Conservation (phyloP, 208 protist genomes). For the Naegleria lovaniensis region DNA sequence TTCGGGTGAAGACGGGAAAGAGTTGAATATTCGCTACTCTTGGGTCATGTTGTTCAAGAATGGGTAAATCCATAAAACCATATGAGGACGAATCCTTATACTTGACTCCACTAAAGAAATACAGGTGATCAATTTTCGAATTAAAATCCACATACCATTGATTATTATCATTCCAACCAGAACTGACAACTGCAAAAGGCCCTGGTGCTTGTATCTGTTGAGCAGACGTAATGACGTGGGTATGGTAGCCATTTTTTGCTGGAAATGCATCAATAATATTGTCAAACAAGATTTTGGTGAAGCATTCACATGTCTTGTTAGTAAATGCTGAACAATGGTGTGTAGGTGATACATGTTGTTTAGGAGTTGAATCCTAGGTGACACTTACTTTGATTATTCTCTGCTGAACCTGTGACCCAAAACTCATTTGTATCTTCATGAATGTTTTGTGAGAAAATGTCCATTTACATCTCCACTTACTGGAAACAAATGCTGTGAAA, state of each 20-base stretch:
- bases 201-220: neutral
- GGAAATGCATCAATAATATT: neutral
- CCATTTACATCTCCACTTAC: no score
- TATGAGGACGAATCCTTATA: neutral
- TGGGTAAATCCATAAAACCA: neutral
- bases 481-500: neutral
- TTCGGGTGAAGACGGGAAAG: neutral
- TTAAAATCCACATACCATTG: neutral
- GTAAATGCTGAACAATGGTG: neutral
- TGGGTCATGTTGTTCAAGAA: neutral
- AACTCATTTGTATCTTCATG: neutral
- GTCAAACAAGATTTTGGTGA: neutral
- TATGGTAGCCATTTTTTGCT: neutral
- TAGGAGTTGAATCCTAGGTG: no score
- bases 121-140: no score
- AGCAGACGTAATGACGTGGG: neutral
- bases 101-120: neutral
- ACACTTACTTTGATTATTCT: conserved; percentile 16
- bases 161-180: neutral
- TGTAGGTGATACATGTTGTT: no score
- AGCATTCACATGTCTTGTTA: neutral
- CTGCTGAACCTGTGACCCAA: neutral
- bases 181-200: neutral
- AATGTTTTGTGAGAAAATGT: neutral
- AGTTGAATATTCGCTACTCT: neutral